Evolutionary conservation across 257 asterid genomes (phyloP), one percentile per base, ranked within the genome.

Genomic region (Solanum microdontum): DNA sequence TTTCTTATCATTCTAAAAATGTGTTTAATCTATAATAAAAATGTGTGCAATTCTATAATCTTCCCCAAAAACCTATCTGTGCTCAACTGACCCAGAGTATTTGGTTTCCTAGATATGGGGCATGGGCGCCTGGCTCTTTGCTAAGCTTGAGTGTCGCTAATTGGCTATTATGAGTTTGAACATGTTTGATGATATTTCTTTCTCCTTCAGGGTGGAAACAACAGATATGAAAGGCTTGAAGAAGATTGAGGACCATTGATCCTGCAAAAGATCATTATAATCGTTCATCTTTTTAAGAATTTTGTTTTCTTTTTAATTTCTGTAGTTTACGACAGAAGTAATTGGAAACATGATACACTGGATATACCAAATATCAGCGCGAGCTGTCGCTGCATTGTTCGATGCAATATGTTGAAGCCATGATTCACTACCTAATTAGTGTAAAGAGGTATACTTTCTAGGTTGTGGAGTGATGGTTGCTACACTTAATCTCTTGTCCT

Each of bases 191-290:
- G 83, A 76, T 76, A n/a, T 82, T 48, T 82, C 85, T 82, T 82
- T 76, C 30, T 40, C 58, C 28, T 90, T 88, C 95, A 96, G 99
- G 91, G 99, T 95, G 92, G 98, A 96, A 90, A 96, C 99, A 51
- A 96, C 99, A 11, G 99, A 96, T 88, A 96, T 96, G 99, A 96
- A 95, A 90, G 95, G 98, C 87, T 90, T 96, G 93, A 96, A 96
- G 95, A 96, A 96, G 94, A 90, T 94, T 19, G 98, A 96, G 89
- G 98, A 95, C 75, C 99, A 96, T 76, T 79, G 84, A 79, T 28
- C 88, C 79, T 19, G 45, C 80, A 84, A 85, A 48, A 37, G 39
- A 79, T 28, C 28, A 45, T 82, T 82, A 17, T 45, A 45, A 17
- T 8, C 24, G 14, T 43, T 79, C 24, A 40, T 79, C 64, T 45